Evolutionary conservation across 345 rosid species (phyloP).

Genomic region (Eucalyptus sp.): DNA sequence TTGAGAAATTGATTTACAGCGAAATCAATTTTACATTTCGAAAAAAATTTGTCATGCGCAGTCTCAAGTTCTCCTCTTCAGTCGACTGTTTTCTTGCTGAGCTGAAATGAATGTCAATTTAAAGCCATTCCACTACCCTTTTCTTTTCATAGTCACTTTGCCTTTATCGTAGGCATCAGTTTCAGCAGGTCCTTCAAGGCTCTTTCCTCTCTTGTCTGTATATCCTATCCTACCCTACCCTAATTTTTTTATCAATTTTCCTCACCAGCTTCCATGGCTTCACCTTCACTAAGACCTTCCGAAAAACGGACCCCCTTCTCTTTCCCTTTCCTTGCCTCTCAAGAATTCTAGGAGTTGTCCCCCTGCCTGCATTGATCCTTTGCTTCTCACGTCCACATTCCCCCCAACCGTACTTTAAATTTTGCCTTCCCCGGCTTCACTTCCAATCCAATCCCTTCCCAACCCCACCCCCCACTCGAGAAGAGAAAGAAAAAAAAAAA

Average conservation of each 20-base stretch:
- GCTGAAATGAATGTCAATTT: background rate
- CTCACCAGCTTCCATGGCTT: background rate
- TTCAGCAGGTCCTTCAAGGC: background rate
- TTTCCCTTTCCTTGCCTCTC: background rate
- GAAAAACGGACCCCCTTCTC: background rate
- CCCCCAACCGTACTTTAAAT: background rate
- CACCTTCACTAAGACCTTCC: background rate
- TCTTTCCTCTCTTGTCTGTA: background rate
- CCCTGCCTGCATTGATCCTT: background rate
- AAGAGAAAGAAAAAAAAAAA: background rate
- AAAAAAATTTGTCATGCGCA: no score
- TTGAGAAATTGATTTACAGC: no score
- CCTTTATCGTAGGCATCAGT: background rate
- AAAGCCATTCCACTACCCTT: background rate
- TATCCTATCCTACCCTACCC: background rate
- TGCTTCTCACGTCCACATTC: background rate
- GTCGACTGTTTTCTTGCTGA: background rate
- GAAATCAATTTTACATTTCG: no score
- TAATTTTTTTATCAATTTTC: background rate
- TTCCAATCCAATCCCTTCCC: background rate
- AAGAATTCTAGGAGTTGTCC: background rate
- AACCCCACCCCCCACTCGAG: background rate
- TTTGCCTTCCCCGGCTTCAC: background rate
- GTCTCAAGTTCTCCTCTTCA: no score
- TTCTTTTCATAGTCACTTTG: background rate